phyloP scores from a whole-genome alignment of 1,139 yeast species.

The Yamadazyma kanchanaburiensis region DNA sequence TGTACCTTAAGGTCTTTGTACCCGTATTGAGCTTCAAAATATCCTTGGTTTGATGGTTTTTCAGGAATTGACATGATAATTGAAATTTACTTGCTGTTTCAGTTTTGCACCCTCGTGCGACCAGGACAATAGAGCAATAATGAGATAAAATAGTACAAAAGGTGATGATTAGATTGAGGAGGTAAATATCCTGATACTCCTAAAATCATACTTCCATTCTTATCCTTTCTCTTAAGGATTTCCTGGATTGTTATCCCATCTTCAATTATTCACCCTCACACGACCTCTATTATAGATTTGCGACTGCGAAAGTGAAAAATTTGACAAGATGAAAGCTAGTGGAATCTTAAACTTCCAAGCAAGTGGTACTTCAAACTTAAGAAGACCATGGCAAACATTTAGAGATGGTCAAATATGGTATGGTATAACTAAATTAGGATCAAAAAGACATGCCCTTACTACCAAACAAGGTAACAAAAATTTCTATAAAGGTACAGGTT shows the following conservation, averaged over 20 bases:
- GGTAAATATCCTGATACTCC: too few relatives aligned
- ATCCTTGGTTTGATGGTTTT: slow-evolving; percentile 26
- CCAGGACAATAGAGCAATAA: too few relatives aligned
- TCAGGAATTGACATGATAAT: slow-evolving; percentile 21
- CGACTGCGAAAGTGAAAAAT: too few relatives aligned
- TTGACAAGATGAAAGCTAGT: slow-evolving; percentile 51
- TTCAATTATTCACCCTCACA: too few relatives aligned
- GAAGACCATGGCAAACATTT: slow-evolving; percentile 87
- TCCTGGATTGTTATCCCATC: too few relatives aligned
- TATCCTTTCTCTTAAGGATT: too few relatives aligned
- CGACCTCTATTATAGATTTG: too few relatives aligned
- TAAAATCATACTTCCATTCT: too few relatives aligned
- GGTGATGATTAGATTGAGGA: too few relatives aligned
- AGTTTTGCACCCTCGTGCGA: slow-evolving; percentile 2
- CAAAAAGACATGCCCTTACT: slow-evolving; percentile 80
- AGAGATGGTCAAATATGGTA: slow-evolving; percentile 83
- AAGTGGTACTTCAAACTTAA: slow-evolving; percentile 49
- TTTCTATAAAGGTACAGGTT: slow-evolving; percentile 93
- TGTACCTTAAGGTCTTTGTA: slow-evolving; percentile 27
- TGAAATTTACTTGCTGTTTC: not conserved
- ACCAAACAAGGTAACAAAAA: slow-evolving; percentile 94
- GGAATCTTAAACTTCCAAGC: slow-evolving; percentile 50
- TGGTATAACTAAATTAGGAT: slow-evolving; percentile 73
- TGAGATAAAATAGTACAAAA: too few relatives aligned
- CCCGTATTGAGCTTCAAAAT: slow-evolving; percentile 30